A percentile compares a stretch with the other conserved stretches of the same genome.
phyloP scores from a whole-genome alignment of 2,329 filamentous ascomycete genomes.

The Hirsutella rhossiliensis region DNA sequence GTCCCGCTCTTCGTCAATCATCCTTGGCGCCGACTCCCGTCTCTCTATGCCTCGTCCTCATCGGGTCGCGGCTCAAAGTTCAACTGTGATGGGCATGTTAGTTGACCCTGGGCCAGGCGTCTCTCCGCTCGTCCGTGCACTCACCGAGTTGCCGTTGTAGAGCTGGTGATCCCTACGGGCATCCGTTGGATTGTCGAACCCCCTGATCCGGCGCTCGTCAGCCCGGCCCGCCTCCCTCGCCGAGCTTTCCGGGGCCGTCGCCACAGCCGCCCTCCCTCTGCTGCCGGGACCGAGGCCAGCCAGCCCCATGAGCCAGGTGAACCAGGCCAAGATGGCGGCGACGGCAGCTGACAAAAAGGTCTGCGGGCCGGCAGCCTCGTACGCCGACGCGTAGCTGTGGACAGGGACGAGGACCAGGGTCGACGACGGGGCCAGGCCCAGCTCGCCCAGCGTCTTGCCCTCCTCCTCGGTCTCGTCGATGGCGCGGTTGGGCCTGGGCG shows the following conservation, averaged over 20 bases:
- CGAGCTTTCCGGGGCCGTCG: constrained; percentile 1
- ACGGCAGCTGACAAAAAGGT: constrained; percentile 17
- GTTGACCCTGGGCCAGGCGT: neutral
- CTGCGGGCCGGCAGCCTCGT: constrained; percentile 16
- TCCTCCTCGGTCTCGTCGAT: constrained; percentile 76
- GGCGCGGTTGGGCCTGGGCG: constrained; percentile 61
- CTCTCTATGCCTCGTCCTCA: constrained; percentile 33
- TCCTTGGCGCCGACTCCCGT: neutral
- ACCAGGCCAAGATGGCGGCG: constrained; percentile 17
- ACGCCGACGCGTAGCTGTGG: constrained; percentile 31
- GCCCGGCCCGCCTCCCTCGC: constrained; percentile 7
- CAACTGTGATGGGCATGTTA: constrained; percentile 29
- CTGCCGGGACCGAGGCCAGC: constrained; percentile 11
- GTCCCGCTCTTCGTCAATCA: constrained; percentile 10
- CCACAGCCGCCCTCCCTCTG: neutral
- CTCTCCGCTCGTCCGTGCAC: constrained; percentile 13
- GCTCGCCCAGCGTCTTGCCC: constrained; percentile 48
- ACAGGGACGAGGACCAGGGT: constrained; percentile 74
- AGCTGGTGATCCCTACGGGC: constrained; percentile 53
- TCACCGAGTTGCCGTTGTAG: constrained; percentile 85
- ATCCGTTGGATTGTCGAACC: constrained; percentile 34
- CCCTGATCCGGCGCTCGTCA: constrained; percentile 11
- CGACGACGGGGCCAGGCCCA: constrained; percentile 66
- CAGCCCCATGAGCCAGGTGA: constrained; percentile 23
- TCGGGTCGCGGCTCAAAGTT: constrained; percentile 58